Conservation (phyloP, 176 grass and related monocot species). For the Thinopyrum elongatum region DNA sequence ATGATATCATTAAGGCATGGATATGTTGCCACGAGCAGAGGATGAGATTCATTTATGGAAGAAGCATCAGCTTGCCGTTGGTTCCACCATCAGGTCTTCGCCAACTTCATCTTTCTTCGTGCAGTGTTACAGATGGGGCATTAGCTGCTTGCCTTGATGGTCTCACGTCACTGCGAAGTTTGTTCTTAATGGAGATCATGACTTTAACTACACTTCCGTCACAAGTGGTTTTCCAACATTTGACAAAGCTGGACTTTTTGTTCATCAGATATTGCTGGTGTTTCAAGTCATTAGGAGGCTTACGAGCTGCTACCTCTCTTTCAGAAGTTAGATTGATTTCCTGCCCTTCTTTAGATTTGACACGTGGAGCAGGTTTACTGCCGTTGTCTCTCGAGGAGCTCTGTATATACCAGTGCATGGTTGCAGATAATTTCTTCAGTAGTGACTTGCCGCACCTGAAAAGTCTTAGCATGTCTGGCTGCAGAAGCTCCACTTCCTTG, state of each 20-base stretch:
- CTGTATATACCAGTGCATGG: background rate
- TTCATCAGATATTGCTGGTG: background rate
- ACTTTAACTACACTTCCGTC: background rate
- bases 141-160: no score
- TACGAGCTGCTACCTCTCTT: background rate
- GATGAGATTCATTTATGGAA: no score
- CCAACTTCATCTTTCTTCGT: no score
- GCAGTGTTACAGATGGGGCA: no score
- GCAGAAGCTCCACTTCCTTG: background rate
- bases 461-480: fast-evolving
- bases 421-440: background rate
- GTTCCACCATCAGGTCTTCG: no score
- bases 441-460: background rate
- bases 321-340: background rate
- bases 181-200: background rate
- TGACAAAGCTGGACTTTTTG: background rate
- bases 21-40: no score
- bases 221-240: background rate
- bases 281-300: background rate
- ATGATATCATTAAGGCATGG: no score
- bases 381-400: background rate
- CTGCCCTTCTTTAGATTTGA: background rate
- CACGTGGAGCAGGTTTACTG: background rate
- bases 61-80: no score
- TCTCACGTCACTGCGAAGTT: background rate